Evolutionary conservation across 2,329 filamentous ascomycete species (phyloP).

Genomic region (Aspergillus hiratsukae): DNA sequence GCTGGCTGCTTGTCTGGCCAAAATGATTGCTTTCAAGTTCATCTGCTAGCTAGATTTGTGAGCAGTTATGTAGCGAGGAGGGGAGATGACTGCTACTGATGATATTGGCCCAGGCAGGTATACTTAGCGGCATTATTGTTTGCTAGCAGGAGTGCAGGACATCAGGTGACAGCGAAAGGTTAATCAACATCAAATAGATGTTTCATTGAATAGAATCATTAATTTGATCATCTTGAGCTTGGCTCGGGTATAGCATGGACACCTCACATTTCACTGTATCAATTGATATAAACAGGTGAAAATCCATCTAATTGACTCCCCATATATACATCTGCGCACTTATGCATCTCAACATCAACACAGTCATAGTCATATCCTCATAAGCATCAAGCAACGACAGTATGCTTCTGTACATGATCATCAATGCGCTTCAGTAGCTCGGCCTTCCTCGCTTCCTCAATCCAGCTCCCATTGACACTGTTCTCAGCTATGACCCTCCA

Average conservation of each 20-base stretch:
- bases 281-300: neutral
- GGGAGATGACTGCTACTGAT: neutral
- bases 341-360: neutral
- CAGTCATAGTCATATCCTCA: neutral
- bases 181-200: neutral
- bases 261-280: neutral
- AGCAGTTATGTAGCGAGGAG: neutral
- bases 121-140: neutral
- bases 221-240: neutral
- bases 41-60: neutral
- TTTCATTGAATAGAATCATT: neutral
- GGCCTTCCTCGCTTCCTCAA: slow-evolving; percentile 57
- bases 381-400: slow-evolving; percentile 1
- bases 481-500: slow-evolving; percentile 62
- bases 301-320: neutral
- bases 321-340: neutral
- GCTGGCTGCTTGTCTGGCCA: neutral
- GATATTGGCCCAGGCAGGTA: neutral
- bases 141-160: neutral
- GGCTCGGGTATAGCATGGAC: neutral
- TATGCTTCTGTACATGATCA: slow-evolving; percentile 25
- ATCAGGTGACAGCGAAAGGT: neutral
- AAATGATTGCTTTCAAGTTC: neutral
- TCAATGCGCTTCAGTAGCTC: slow-evolving; percentile 46
- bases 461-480: slow-evolving; percentile 67